Evolutionary conservation across 305 asterid species (phyloP), one percentile per base, ranked within the genome.

Genomic region (Ruellia speciosa): DNA sequence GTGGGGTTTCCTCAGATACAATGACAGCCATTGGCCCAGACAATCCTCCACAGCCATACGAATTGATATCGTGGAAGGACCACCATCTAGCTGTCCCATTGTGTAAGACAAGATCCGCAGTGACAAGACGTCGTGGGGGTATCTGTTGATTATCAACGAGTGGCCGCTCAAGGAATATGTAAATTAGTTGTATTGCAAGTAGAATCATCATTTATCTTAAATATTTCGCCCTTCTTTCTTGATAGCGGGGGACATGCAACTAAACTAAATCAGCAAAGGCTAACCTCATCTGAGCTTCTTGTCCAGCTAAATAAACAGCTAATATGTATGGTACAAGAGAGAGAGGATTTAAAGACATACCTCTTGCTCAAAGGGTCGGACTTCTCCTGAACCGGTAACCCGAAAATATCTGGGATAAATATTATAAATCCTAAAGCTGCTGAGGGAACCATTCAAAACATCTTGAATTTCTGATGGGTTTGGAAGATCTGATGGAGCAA

Each of bases 1-100:
- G 99, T 5, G 96, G 99, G 34, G 97, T 92, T 84, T 92, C 97
- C 77, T 92, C 99, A 3, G 99, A 92, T 65, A 92, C 96, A 64
- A 92, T 69, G 45, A 92, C 75, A 51, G 99, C 97, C 97, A 81
- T 82, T 28, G 99, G 99, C 55, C 99, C 99, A 0, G 79, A 66
- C 62, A 84, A 67, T 45, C 79, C 93, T 59, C 81, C 74, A 57
- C 99, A 92, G 55, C 74, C 83, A 48, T 70, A 65, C 35, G 81
- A 43, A 65, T 66, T 77, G 59, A 77, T 65, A 75, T 86, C 99
- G 51, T 82, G 77, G 79, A 92, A 88, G 41, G 99, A 92, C 99
- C 99, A 92, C 99, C 99, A 92, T 54, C 77, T 69, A 16, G 82
- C 67, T 65, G 55, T 67, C 60, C 77, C 94, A 45, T 60, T 81